Evolutionary conservation across 495 filamentous ascomycete species (phyloP), one percentile per base, ranked within the genome.

Genomic region (Wilcoxina mikolae): DNA sequence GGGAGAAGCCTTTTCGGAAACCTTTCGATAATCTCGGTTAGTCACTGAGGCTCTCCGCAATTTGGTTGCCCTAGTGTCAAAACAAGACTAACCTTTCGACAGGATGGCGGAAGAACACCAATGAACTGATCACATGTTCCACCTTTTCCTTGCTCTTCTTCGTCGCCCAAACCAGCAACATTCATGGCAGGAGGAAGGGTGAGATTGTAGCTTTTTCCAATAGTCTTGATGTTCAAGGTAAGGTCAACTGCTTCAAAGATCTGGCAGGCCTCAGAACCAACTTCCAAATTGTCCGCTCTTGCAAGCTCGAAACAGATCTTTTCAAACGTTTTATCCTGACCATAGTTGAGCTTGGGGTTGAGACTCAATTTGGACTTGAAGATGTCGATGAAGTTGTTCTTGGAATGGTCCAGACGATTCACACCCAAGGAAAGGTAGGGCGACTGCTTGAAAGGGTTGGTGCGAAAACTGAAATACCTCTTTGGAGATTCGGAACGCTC

Each of bases 1-100:
- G 0, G 62, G 62, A 23, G 54, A 61, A 3, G 62, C 62, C 29
- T 64, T 65, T 38, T 56, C 57, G 10, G 62, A 65, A 35, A 65
- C 54, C n/a, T 50, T n/a, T n/a, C n/a, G n/a, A n/a, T n/a, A n/a
- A n/a, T n/a, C n/a, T n/a, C n/a, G n/a, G n/a, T n/a, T n/a, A n/a
- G n/a, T n/a, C n/a, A n/a, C n/a, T n/a, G n/a, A n/a, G n/a, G n/a
- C n/a, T n/a, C n/a, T n/a, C n/a, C n/a, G n/a, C n/a, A n/a, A n/a
- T n/a, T n/a, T n/a, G n/a, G n/a, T n/a, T n/a, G n/a, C n/a, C n/a
- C n/a, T n/a, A n/a, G n/a, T n/a, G n/a, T n/a, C n/a, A n/a, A n/a
- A n/a, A n/a, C n/a, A n/a, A n/a, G n/a, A n/a, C n/a, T n/a, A n/a
- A n/a, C n/a, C n/a, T n/a, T 51, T 18, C 53, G 54, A 43, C 62